Conservation (phyloP, 129 eudicot genomes). For the Arctium lappa region DNA sequence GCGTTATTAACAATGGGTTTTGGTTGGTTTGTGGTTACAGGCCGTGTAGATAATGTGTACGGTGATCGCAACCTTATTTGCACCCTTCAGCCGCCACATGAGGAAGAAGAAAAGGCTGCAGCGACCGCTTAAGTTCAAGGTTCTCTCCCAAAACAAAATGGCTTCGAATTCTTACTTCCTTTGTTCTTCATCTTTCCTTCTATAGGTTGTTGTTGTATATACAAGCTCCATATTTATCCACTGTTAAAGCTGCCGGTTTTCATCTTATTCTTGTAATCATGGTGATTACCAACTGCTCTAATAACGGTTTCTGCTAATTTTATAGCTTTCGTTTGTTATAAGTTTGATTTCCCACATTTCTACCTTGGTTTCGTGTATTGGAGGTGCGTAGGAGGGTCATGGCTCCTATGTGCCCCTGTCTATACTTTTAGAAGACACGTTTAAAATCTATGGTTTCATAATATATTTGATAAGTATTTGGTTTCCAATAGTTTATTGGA, state of each 20-base stretch:
- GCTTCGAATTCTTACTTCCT: constrained; percentile 8
- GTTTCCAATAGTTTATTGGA: not conserved
- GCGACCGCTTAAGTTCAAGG: constrained; percentile 62
- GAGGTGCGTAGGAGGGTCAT: too few species aligned
- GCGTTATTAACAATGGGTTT: not conserved
- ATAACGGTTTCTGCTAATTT: constrained; percentile 32
- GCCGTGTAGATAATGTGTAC: constrained; percentile 94
- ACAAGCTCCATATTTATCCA: constrained; percentile 20
- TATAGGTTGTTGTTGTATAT: constrained; percentile 32
- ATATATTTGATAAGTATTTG: not conserved
- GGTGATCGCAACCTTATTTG: constrained; percentile 95
- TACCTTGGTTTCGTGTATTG: not conserved
- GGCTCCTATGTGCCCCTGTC: not conserved
- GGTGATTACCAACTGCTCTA: constrained; percentile 20
- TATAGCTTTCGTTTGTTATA: constrained; percentile 17
- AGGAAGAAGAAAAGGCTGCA: constrained; percentile 71
- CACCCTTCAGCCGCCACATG: constrained; percentile 76
- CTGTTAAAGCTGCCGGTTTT: constrained; percentile 9
- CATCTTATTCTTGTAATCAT: constrained; percentile 17
- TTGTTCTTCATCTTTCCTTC: constrained; percentile 13
- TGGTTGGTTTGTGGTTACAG: constrained; percentile 29
- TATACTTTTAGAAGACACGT: not conserved
- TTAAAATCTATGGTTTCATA: too few species aligned
- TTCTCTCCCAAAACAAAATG: constrained; percentile 16
- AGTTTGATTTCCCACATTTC: constrained; percentile 1